These are phyloP conservation scores for Perkinsus olseni DNA, from an alignment of 169 alveolate genomes.

Conservation along the genomic window DNA sequence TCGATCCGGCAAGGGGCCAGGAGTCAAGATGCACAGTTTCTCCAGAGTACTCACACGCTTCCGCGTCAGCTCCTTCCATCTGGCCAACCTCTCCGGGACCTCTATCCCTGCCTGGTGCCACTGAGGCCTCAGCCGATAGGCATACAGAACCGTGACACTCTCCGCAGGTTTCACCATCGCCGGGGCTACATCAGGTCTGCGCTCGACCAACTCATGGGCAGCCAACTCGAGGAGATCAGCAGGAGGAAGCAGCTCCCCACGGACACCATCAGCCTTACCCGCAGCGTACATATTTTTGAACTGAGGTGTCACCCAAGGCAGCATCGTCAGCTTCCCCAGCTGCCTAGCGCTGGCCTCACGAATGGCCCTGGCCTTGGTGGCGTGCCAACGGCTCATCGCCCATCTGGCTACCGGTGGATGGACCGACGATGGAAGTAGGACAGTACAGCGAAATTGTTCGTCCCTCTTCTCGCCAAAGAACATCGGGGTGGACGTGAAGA, in stretches of 20 bases:
- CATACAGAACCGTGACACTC: background rate
- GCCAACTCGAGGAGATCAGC: background rate
- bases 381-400: background rate
- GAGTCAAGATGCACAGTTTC: background rate
- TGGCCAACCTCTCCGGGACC: background rate
- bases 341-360: background rate
- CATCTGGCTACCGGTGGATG: background rate
- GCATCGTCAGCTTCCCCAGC: background rate
- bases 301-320: background rate
- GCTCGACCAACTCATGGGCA: background rate
- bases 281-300: background rate
- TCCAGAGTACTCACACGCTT: background rate
- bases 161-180: background rate
- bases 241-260: background rate
- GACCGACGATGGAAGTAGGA: background rate
- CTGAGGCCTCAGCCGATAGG: background rate
- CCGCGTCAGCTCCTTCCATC: background rate
- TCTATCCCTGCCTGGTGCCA: background rate
- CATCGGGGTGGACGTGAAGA: background rate
- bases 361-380: background rate
- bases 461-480: background rate
- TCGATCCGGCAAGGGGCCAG: background rate
- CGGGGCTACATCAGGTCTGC: background rate
- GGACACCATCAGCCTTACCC: background rate
- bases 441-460: background rate